A percentile compares a stretch with the other conserved stretches of the same genome.
phyloP scores from a whole-genome alignment of 768 basidiomycete genomes.

The Mycena galopus region DNA sequence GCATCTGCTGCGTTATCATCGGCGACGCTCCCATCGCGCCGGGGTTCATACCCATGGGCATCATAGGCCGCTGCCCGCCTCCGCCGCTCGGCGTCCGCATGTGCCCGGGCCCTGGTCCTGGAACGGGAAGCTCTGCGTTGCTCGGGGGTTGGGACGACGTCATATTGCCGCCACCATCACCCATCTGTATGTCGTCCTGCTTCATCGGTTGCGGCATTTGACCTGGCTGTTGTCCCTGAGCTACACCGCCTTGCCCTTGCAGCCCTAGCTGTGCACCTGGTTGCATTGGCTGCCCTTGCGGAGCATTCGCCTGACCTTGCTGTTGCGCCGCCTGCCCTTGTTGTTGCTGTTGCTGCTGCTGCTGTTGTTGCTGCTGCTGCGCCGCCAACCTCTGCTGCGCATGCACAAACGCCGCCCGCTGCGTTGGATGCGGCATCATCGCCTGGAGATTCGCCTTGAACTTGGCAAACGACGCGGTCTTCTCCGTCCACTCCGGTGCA shows the following conservation, averaged over 20 bases:
- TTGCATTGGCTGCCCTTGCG: background rate
- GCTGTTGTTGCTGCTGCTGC: slow-evolving; percentile 11
- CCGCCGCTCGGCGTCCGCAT: slow-evolving; percentile 27
- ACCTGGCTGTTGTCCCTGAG: too few species aligned
- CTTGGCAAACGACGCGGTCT: slow-evolving; percentile 16
- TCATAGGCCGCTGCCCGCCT: slow-evolving; percentile 2
- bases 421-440: slow-evolving; percentile 11
- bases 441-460: slow-evolving; percentile 3
- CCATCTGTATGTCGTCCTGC: slow-evolving; percentile 21
- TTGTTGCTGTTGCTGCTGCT: background rate
- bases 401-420: slow-evolving; percentile 14
- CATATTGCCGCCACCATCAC: background rate
- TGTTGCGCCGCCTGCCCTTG: background rate
- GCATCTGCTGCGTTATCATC: slow-evolving; percentile 53
- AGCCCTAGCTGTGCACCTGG: background rate
- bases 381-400: slow-evolving; percentile 14
- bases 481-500: slow-evolving; percentile 26
- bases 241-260: background rate
- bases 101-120: background rate
- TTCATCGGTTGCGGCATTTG: slow-evolving; percentile 20
- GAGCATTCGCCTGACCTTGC: background rate
- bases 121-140: background rate
- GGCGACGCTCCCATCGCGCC: slow-evolving; percentile 28
- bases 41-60: slow-evolving; percentile 31
- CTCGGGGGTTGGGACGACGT: slow-evolving; percentile 5